Percentiles rank a stretch among this genome's conserved stretches.
These are phyloP conservation scores for Blastobotrys americana DNA, from an alignment of 805 yeast genomes.

Conservation along the genomic window DNA sequence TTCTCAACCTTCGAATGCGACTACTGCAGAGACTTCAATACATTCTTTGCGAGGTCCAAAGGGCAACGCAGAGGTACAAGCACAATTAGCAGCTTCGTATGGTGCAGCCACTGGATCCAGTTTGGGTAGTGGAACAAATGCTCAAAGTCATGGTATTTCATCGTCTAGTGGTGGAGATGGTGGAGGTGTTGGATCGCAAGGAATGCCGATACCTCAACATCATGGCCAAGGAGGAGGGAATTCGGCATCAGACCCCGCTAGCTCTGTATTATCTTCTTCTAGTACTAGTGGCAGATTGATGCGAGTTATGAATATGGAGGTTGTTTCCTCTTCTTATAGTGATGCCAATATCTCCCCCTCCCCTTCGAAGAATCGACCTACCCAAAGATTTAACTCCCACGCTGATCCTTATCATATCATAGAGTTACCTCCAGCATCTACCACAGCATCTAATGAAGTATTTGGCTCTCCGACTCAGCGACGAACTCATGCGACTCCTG, in stretches of 20 bases:
- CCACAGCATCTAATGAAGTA: neutral
- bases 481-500: neutral
- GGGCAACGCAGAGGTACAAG: conserved; percentile 4
- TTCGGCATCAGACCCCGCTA: too few relatives aligned
- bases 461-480: neutral
- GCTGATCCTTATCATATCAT: neutral
- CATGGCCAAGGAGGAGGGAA: too few relatives aligned
- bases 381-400: neutral
- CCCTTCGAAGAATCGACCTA: neutral
- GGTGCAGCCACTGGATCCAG: conserved; percentile 12
- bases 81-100: conserved; percentile 2
- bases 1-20: conserved; percentile 1
- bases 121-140: conserved; percentile 11
- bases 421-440: neutral
- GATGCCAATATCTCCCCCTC: neutral
- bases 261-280: neutral
- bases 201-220: too few relatives aligned
- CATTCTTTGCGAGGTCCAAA: conserved; percentile 43
- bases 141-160: too few relatives aligned
- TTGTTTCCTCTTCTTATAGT: neutral
- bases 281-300: neutral
- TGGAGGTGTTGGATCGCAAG: neutral
- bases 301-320: neutral
- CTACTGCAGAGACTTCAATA: conserved; percentile 33
- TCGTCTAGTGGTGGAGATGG: neutral